Evolutionary conservation across 352 stramenopile species (phyloP).

Genomic region (Blastocystis sp.): DNA sequence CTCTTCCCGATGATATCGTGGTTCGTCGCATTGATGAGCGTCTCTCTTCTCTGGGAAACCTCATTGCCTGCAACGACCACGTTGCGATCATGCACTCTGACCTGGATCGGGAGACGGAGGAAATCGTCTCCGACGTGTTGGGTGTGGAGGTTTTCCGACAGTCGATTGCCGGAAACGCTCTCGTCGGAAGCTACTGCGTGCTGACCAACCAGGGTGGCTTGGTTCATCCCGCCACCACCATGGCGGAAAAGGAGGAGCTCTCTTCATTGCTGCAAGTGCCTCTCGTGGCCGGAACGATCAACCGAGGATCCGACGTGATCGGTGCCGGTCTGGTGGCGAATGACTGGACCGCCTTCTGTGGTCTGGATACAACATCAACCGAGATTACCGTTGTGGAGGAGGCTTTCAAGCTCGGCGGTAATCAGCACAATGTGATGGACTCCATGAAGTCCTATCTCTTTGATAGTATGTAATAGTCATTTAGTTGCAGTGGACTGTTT

Average conservation of each 20-base stretch:
- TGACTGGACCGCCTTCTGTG: constrained; percentile 96
- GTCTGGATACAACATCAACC: constrained; percentile 95
- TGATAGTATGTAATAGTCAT: constrained; percentile 36
- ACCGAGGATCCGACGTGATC: constrained; percentile 94
- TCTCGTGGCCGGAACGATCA: constrained; percentile 93
- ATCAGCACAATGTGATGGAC: neutral
- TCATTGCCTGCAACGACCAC: constrained; percentile 96
- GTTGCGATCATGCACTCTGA: constrained; percentile 97
- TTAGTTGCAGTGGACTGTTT: neutral
- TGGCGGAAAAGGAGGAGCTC: constrained; percentile 98
- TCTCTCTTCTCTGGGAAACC: constrained; percentile 93
- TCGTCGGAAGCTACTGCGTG: constrained; percentile 93
- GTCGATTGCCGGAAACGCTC: constrained; percentile 91
- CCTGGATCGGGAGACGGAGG: constrained; percentile 74
- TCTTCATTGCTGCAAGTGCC: constrained; percentile 87
- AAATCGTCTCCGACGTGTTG: constrained; percentile 86
- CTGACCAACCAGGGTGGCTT: constrained; percentile 98
- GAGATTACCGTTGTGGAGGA: constrained; percentile 97
- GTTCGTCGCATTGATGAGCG: constrained; percentile 84
- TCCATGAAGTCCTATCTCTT: constrained; percentile 55
- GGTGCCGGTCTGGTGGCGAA: constrained; percentile 95
- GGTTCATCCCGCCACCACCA: constrained; percentile 93
- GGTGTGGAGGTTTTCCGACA: constrained; percentile 98
- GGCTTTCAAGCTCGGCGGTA: constrained; percentile 89
- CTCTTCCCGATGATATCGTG: constrained; percentile 84